Base-by-base conservation (phyloP, 139 green algal genomes). In the Tetradesmus lagerheimii region DNA sequence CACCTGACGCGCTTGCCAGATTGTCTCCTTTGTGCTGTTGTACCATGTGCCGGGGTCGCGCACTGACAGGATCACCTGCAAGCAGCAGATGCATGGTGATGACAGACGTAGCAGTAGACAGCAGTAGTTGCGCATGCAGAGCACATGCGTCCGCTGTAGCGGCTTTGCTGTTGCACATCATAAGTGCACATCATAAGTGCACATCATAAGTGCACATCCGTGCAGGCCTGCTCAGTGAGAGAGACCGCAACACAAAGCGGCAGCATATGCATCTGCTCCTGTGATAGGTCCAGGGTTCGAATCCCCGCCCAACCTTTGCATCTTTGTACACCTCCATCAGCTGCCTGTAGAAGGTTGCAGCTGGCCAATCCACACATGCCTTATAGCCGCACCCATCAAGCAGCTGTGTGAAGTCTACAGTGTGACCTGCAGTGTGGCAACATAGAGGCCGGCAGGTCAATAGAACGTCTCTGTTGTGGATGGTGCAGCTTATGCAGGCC, bases 1-100 rank as follows among this genome's bases (percentile, higher is more conserved):
- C 41, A 47, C 62, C n/a, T 39, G 23, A 0, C 77, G 12, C 31
- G 75, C 18, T 2, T 45, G 31, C 57, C 57, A 87, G 31, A 92
- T 67, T 12, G 89, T 92, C 27, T 75, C n/a, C 5, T 64, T 20
- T 1, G 37, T 50, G 64, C 83, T 90, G 1, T 82, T 34, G 74
- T 92, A 92, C 89, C 89, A 92, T 15, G 38, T 83, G 75, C 80
- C 76, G 67, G 86, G 86, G 75, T 92, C 83, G 34, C 89, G 89
- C 27, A 67, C 8, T n/a, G 83, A 85, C 75, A 92, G 75, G 1
- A 92, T 57, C 1, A 92, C 89, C 53, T 82, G 67, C 31, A 29
- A 8, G 67, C 67, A 78, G 67, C 67, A 78, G 8, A 9, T n/a
- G 23, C 62, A 74, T n/a, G n/a, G n/a, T n/a, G n/a, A n/a, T n/a